phyloP scores from a whole-genome alignment of 495 filamentous ascomycete genomes.

The Trichoderma gamsii region DNA sequence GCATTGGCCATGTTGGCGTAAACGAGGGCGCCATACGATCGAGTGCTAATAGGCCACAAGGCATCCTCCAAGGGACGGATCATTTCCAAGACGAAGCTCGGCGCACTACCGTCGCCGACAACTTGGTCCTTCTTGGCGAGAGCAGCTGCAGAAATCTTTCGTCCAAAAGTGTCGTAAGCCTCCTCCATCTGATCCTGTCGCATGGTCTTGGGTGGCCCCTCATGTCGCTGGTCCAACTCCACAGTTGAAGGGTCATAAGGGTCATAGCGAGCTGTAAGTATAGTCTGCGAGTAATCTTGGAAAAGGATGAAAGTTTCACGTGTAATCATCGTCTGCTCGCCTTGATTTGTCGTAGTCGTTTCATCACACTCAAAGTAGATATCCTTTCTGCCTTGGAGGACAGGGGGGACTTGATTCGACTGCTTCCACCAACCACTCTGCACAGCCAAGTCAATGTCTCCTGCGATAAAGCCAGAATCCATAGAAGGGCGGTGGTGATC shows the following conservation, averaged over 20 bases:
- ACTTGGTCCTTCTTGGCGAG: constrained; percentile 65
- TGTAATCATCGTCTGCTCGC: constrained; percentile 61
- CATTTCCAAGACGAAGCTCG: constrained; percentile 70
- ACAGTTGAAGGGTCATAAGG: constrained; percentile 64
- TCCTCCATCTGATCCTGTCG: constrained; percentile 93
- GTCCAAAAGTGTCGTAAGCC: constrained; percentile 70
- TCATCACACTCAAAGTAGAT: constrained; percentile 80
- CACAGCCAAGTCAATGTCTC: constrained; percentile 71
- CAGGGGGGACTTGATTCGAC: constrained; percentile 66
- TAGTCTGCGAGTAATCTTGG: constrained; percentile 92
- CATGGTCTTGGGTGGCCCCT: constrained; percentile 69
- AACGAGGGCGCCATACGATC: constrained; percentile 84
- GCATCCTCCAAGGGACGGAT: constrained; percentile 66
- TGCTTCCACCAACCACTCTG: constrained; percentile 79
- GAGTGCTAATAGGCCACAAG: constrained; percentile 72
- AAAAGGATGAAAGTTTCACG: constrained; percentile 82
- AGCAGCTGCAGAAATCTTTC: constrained; percentile 62
- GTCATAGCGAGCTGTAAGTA: constrained; percentile 78
- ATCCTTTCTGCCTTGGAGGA: constrained; percentile 76
- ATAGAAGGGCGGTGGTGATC: constrained; percentile 55
- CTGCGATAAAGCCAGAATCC: constrained; percentile 77
- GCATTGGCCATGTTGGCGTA: constrained; percentile 95
- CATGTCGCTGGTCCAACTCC: constrained; percentile 77
- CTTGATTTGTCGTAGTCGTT: constrained; percentile 57
- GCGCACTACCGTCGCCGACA: constrained; percentile 77